phyloP scores from a whole-genome alignment of 1,139 yeast genomes.

The Kodamaea plutei region DNA sequence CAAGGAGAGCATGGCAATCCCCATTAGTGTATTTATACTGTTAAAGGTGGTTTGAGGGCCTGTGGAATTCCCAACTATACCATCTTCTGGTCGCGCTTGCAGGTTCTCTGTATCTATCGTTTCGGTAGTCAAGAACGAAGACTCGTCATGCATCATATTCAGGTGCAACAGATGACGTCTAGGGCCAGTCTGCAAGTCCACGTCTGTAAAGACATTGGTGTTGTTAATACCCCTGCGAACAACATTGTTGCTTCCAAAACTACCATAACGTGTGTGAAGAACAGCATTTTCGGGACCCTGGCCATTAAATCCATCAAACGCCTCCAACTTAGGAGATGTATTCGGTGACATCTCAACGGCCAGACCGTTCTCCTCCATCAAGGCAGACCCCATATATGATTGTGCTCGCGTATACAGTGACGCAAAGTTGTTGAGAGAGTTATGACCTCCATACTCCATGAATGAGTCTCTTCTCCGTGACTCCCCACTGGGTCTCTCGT shows the following conservation, averaged over 20 bases:
- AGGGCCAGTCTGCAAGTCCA: too few relatives aligned
- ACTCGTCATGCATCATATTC: too few relatives aligned
- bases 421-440: conserved; percentile 74
- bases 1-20: conserved; percentile 79
- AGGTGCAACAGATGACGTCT: too few relatives aligned
- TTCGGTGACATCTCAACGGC: conserved; percentile 24
- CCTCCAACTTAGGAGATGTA: conserved; percentile 15
- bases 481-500: too few relatives aligned
- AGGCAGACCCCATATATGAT: conserved; percentile 37
- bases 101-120: conserved; percentile 1
- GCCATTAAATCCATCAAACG: too few relatives aligned
- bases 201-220: too few relatives aligned
- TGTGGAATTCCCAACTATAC: conserved; percentile 49
- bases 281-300: too few relatives aligned
- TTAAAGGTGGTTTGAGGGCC: conserved; percentile 86
- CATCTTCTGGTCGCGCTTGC: conserved; percentile 11
- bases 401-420: conserved; percentile 78
- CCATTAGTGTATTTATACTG: conserved; percentile 79
- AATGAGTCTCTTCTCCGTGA: conserved; percentile 13
- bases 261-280: too few relatives aligned
- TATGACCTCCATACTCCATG: conserved; percentile 43
- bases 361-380: conserved; percentile 16
- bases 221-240: too few relatives aligned
- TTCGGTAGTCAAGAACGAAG: too few relatives aligned
- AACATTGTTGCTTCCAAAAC: too few relatives aligned